Evolutionary conservation across 2,329 filamentous ascomycete genomes (phyloP).

Genomic region (Penicillium sp.): DNA sequence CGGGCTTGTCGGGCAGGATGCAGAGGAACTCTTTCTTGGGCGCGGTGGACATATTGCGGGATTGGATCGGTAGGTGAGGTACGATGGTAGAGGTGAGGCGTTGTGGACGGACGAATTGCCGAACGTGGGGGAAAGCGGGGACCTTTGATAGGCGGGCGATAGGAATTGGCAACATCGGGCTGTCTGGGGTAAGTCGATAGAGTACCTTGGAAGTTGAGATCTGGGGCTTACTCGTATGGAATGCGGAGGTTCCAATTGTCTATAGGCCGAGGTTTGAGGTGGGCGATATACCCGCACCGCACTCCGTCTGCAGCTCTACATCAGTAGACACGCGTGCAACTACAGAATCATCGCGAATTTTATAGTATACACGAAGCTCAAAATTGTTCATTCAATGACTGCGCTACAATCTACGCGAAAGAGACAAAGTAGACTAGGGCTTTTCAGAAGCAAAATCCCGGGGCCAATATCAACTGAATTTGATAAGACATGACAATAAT

Average conservation of each 20-base stretch:
- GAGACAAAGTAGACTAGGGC: neutral
- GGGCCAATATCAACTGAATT: conserved; percentile 1
- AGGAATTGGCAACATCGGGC: neutral
- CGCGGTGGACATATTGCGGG: conserved; percentile 25
- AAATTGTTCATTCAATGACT: too few species aligned
- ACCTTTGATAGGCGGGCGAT: conserved; percentile 1
- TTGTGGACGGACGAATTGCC: conserved; percentile 16
- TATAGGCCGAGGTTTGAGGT: conserved; percentile 3
- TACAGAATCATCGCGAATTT: neutral
- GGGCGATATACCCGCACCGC: neutral
- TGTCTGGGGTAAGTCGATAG: neutral
- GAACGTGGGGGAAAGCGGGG: conserved; percentile 26
- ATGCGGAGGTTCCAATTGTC: conserved; percentile 35
- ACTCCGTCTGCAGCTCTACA: neutral
- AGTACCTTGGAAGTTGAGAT: neutral
- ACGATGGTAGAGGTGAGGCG: conserved; percentile 1
- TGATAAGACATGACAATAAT: conserved; percentile 16
- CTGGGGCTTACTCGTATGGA: neutral
- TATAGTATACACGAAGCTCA: neutral
- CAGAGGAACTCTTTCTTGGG: conserved; percentile 66
- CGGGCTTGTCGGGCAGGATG: conserved; percentile 67
- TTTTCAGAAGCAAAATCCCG: neutral
- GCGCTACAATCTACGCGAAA: too few species aligned
- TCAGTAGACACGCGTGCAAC: too few species aligned
- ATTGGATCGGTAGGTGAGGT: conserved; percentile 7